Evolutionary conservation across 2,329 filamentous ascomycete species (phyloP), one percentile per base, ranked within the genome.

Genomic region (Domatiomyces catenatus): DNA sequence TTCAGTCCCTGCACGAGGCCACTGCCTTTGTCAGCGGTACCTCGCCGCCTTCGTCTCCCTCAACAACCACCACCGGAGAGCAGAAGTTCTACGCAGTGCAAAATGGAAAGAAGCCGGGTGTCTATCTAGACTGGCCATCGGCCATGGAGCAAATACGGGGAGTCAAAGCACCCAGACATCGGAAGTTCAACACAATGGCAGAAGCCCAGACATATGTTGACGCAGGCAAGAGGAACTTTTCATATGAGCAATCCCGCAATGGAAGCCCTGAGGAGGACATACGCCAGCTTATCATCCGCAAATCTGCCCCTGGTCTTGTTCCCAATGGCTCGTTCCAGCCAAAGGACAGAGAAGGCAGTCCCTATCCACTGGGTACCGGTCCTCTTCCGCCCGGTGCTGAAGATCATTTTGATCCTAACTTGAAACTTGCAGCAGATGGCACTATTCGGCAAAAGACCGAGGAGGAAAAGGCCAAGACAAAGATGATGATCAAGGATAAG

Each of bases 191-290:
- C 3, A 83, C 77, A 1, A 72, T 75, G 22, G 73, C 72, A 51
- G 87, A 93, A 64, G 90, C 90, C 0, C 79, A 90, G 61, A 78
- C 78, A 18, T 95, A 85, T 63, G 84, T 94, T 47, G 70, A 67
- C 39, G 65, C 63, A 44, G 68, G 64, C 24, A 63, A 61, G 45
- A 49, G 59, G 57, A 50, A 54, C 10, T 51, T 55, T 47, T 49
- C 46, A 19, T 39, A 42, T 8, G 50, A 54, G 17, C 26, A 36
- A 8, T 6, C 46, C n/a, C 46, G 52, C 18, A 47, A 48, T 47
- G 46, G 54, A 19, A 56, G 44, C 28, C 53, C 56, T 2, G 57
- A 59, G 19, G 57, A 59, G 50, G 55, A 58, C 42, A 59, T 60
- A 32, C 52, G 57, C 3, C 50, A 50, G 17, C 46, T 59, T 48